These are phyloP conservation scores for Cochliopodium minus DNA, from an alignment of 208 protist genomes.

Conservation along the genomic window DNA sequence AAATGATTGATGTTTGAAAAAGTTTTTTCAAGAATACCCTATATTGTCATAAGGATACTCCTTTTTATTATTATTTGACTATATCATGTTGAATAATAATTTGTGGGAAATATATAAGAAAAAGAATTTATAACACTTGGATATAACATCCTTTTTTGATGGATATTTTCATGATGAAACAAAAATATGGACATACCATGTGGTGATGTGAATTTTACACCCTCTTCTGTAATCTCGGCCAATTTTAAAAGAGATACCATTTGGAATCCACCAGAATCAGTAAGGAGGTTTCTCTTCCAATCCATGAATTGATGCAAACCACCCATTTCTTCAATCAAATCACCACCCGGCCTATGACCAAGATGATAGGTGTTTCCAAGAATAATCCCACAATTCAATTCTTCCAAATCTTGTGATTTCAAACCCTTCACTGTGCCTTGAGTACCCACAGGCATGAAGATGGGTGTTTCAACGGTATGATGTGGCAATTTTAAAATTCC, in stretches of 20 bases:
- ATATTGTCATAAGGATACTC: too few relatives aligned
- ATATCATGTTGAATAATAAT: too few relatives aligned
- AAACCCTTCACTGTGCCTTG: slow-evolving; percentile 87
- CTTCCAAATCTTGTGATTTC: slow-evolving; percentile 69
- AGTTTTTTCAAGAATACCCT: too few relatives aligned
- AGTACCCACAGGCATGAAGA: slow-evolving; percentile 95
- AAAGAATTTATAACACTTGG: too few relatives aligned
- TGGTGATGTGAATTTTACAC: slow-evolving; percentile 92
- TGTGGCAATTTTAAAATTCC: slow-evolving; percentile 68
- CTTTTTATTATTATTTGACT: too few relatives aligned
- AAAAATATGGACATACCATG: slow-evolving; percentile 60
- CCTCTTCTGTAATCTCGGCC: slow-evolving; percentile 88
- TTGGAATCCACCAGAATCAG: slow-evolving; percentile 92
- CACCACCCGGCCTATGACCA: slow-evolving; percentile 69
- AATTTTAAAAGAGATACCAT: slow-evolving; percentile 92
- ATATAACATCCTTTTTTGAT: too few relatives aligned
- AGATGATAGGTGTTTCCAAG: slow-evolving; percentile 97
- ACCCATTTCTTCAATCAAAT: slow-evolving; percentile 64
- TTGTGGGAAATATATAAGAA: too few relatives aligned
- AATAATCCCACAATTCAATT: slow-evolving; percentile 79
- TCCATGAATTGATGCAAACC: slow-evolving; percentile 88
- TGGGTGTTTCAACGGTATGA: slow-evolving; percentile 60
- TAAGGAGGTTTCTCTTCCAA: slow-evolving; percentile 82
- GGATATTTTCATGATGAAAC: not conserved
- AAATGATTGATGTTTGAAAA: too few relatives aligned